These are phyloP conservation scores for Monoraphidium neglectum DNA, from an alignment of 139 green algal genomes.

Conservation along the genomic window DNA sequence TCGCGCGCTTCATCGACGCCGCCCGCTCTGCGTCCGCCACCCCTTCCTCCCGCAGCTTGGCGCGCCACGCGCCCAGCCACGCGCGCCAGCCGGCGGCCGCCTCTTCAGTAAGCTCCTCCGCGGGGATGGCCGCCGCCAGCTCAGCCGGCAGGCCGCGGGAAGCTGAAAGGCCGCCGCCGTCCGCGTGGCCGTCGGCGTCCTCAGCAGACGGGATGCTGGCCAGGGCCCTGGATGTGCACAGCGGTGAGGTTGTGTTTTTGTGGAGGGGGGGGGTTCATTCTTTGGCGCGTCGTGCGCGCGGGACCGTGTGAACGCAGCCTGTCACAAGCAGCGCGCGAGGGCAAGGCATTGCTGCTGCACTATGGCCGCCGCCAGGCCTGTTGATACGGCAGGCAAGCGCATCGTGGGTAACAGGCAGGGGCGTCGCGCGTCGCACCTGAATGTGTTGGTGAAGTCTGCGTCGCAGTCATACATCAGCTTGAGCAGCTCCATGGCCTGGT, in stretches of 20 bases:
- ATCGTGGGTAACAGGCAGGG: too few relatives aligned
- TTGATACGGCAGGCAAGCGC: too few relatives aligned
- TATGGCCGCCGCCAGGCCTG: too few relatives aligned
- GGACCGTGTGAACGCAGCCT: too few relatives aligned
- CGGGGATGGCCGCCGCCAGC: constrained; percentile 29
- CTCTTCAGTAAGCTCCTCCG: constrained; percentile 36
- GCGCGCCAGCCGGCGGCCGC: constrained; percentile 47
- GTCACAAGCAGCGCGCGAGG: too few relatives aligned
- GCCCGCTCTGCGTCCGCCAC: constrained; percentile 40
- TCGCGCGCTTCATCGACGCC: constrained; percentile 55
- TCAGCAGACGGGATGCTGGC: constrained; percentile 23
- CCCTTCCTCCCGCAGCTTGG: constrained; percentile 53
- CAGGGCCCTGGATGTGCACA: too few relatives aligned
- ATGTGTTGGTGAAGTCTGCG: constrained; percentile 86
- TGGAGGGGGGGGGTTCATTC: too few relatives aligned
- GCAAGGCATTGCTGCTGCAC: too few relatives aligned
- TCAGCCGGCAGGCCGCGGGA: constrained; percentile 15
- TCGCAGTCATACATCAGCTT: constrained; percentile 63
- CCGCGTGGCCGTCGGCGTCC: not conserved
- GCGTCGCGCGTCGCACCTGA: too few relatives aligned
- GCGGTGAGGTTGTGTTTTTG: too few relatives aligned
- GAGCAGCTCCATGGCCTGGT: constrained; percentile 41
- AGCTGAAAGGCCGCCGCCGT: not conserved
- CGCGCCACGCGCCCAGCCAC: constrained; percentile 66
- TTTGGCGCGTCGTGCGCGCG: too few relatives aligned